Evolutionary conservation across 345 rosid genomes (phyloP), one percentile per base, ranked within the genome.

Genomic region (Xanthoceras sorbifolium): DNA sequence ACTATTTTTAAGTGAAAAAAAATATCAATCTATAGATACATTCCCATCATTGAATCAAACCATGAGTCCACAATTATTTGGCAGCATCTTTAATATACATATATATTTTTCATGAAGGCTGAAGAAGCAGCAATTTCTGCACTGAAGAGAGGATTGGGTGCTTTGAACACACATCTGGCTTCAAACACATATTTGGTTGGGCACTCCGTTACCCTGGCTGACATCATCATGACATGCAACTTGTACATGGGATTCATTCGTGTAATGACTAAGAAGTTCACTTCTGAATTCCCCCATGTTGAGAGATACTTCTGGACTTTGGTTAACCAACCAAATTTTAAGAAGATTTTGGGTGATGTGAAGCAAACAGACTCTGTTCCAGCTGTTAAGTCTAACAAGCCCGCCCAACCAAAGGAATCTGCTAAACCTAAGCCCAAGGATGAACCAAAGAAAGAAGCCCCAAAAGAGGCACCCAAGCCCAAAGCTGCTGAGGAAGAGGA

Each of bases 281-380:
- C 97, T 76, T 87, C 93, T 1, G 95, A 84, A 75, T 96, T 92
- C 87, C 99, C 98, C 62, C 98, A 96, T 32, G 97, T 96, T 20
- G 98, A 96, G 89, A 87, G 99, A 80, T 92, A 93, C 90, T 96
- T 93, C 79, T 96, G 99, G 99, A 96, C 99, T 17, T 32, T 92
- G 93, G 84, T 87, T 42, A 96, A 96, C 85, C 99, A 96, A 69
- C 98, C 99, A 28, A 91, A 92, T 77, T 84, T 96, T 83, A 90
- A 84, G 65, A 96, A 92, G 83, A 79, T 96, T 40, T 3, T 96
- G 25, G 98, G 98, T 70, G 98, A 92, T 73, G 89, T 90, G 32
- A 91, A 89, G 82, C 99, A 96, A 84, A 71, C 97, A 0, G 94
- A 88, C 29, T 83, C 92, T 60, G 89, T 92, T 36, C 85, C 79